phyloP scores from a whole-genome alignment of 1,284 basidiomycete genomes.

The Gymnopus androsaceus region DNA sequence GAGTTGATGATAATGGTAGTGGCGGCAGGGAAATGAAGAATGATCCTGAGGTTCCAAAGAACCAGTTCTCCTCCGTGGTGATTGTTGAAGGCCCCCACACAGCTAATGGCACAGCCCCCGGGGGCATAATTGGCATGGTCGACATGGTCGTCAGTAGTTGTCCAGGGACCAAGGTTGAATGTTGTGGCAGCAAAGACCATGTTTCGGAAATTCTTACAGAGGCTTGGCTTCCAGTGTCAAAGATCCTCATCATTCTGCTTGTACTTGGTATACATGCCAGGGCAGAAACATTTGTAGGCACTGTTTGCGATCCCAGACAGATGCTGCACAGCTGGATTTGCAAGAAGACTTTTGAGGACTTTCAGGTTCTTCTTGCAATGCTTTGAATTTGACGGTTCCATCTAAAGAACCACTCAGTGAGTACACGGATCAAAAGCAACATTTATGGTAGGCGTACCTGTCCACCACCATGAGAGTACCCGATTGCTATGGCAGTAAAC shows the following conservation, averaged over 20 bases:
- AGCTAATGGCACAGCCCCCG: conserved; percentile 13
- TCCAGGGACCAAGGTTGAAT: conserved; percentile 10
- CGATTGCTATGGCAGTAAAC: neutral
- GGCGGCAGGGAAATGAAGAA: conserved; percentile 14
- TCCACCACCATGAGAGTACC: conserved; percentile 8
- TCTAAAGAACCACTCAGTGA: neutral
- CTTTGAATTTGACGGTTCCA: neutral
- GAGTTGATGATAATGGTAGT: conserved; percentile 14
- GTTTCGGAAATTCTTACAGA: neutral
- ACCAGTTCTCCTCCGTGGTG: conserved; percentile 9
- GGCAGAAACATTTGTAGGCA: neutral
- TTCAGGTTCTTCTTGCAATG: neutral
- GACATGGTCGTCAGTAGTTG: neutral
- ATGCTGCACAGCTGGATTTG: neutral
- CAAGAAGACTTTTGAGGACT: neutral
- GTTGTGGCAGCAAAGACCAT: conserved; percentile 9
- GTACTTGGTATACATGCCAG: neutral
- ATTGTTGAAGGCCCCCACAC: conserved; percentile 5
- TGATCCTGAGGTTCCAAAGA: conserved; percentile 9
- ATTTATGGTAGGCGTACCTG: neutral
- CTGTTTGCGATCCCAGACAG: too few relatives aligned
- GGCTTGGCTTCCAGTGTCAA: neutral
- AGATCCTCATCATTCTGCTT: neutral
- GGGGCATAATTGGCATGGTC: conserved; percentile 5
- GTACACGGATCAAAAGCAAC: neutral